Percentiles rank a stretch among this genome's conserved stretches.
Evolutionary conservation across 78 protist species (phyloP).

Genomic region (Dictyostelium firmibasis): DNA sequence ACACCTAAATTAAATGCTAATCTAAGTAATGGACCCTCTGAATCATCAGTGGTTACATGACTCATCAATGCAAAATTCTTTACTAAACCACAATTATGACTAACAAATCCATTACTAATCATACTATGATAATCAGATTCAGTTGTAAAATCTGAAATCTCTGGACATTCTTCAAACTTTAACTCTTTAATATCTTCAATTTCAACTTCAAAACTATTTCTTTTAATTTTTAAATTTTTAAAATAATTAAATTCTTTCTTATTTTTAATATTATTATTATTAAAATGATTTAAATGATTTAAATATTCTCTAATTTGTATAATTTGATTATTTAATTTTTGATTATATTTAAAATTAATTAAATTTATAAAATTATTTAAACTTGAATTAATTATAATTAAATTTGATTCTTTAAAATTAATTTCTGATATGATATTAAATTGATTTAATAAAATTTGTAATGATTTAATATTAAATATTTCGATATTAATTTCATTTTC

Average conservation of each 20-base stretch:
- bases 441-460: not conserved
- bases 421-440: not conserved
- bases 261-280: not conserved
- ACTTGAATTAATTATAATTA: not conserved
- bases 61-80: conserved; percentile 99
- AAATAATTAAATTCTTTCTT: not conserved
- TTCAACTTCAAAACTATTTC: not conserved
- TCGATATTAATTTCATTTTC: not conserved
- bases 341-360: not conserved
- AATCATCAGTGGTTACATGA: conserved; percentile 93
- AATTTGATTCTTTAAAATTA: not conserved
- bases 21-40: conserved; percentile 55
- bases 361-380: not conserved
- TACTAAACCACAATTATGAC: conserved; percentile 94
- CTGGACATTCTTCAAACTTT: conserved; percentile 47
- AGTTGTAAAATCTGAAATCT: conserved; percentile 37
- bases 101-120: conserved; percentile 24
- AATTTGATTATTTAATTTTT: not conserved
- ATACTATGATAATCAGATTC: conserved; percentile 35
- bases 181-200: not conserved
- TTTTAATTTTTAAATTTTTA: not conserved
- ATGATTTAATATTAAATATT: conserved; percentile 1
- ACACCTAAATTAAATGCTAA: conserved; percentile 64
- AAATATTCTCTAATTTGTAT: conserved; percentile 24
- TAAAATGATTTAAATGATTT: not conserved